A percentile compares a stretch with the other conserved stretches of the same genome.
phyloP scores from a whole-genome alignment of 129 eudicot genomes.

The Artemisia tridentata region DNA sequence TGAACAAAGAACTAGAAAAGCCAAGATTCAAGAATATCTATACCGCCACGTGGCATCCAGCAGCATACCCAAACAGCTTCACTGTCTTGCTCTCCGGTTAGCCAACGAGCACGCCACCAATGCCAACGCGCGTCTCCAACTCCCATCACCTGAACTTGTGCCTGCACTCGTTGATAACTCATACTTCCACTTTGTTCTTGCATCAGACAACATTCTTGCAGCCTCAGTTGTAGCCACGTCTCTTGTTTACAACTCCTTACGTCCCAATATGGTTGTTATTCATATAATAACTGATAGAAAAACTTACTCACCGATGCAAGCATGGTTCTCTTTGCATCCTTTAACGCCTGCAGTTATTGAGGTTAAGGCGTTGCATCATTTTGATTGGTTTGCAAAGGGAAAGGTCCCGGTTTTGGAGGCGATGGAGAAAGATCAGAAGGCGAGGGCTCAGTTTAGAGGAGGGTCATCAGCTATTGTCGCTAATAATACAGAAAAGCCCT shows the following conservation, averaged over 20 bases:
- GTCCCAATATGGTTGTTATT: conserved; percentile 65
- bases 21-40: conserved; percentile 85
- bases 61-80: conserved; percentile 94
- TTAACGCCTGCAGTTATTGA: conserved; percentile 79
- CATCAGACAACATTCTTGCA: conserved; percentile 93
- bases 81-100: conserved; percentile 73
- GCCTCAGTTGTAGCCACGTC: conserved; percentile 91
- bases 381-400: conserved; percentile 94
- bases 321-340: conserved; percentile 90
- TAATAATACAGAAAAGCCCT: conserved; percentile 70
- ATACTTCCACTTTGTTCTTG: conserved; percentile 79
- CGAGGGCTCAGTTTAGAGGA: conserved; percentile 75
- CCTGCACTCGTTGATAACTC: conserved; percentile 84
- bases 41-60: conserved; percentile 97
- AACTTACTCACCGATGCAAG: conserved; percentile 89
- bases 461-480: conserved; percentile 86
- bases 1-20: conserved; percentile 83
- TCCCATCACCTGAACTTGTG: conserved; percentile 77
- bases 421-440: conserved; percentile 94
- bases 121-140: conserved; percentile 84
- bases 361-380: conserved; percentile 84
- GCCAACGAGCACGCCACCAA: conserved; percentile 85
- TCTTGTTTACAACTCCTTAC: conserved; percentile 69
- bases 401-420: conserved; percentile 89
- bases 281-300: conserved; percentile 85